phyloP scores from a whole-genome alignment of 106 monocot species.

The Dendrobium huoshanense region DNA sequence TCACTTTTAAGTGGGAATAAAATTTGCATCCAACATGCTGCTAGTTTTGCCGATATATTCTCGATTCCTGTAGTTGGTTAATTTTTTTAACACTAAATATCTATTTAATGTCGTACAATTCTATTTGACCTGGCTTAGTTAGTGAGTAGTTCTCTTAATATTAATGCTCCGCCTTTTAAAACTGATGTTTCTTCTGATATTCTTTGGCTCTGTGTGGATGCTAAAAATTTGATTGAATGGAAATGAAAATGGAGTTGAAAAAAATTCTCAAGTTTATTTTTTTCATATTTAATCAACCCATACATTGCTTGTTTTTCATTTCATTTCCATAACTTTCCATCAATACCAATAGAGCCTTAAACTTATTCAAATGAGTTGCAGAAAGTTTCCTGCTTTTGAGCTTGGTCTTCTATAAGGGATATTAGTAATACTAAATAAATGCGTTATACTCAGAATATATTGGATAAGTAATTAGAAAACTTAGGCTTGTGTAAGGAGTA shows the following conservation, averaged over 20 bases:
- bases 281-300: background rate
- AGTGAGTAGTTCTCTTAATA: background rate
- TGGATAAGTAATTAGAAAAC: background rate
- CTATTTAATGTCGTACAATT: background rate
- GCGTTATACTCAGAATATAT: background rate
- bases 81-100: background rate
- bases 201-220: background rate
- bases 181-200: background rate
- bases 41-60: background rate
- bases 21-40: background rate
- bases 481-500: no score
- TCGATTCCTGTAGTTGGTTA: background rate
- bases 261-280: background rate
- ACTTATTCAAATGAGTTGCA: background rate
- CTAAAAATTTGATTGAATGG: background rate
- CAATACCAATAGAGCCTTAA: background rate
- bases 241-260: background rate
- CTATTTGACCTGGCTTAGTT: background rate
- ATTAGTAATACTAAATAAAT: background rate
- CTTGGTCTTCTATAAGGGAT: background rate
- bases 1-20: background rate
- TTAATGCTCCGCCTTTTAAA: background rate
- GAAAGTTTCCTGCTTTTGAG: background rate
- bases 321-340: background rate
- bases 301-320: conserved; percentile 1